These are phyloP conservation scores for Macrophomina pseudophaseolina DNA, from an alignment of 2,329 filamentous ascomycete genomes.

Conservation along the genomic window DNA sequence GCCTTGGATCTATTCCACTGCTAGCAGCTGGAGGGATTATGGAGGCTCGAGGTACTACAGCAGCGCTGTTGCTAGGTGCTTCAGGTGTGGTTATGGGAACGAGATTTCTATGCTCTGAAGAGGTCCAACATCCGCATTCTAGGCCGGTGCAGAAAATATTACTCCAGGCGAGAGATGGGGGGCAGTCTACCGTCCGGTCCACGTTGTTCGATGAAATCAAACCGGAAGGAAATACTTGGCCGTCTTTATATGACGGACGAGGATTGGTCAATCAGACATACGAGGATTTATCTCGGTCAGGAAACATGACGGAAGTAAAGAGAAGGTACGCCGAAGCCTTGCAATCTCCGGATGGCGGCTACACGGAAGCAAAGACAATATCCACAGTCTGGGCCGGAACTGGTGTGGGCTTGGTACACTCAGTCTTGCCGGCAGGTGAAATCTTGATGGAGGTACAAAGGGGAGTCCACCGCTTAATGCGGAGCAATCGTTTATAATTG, in stretches of 20 bases:
- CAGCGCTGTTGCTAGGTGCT: conserved; percentile 59
- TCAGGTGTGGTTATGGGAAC: conserved; percentile 66
- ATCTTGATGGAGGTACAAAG: conserved; percentile 58
- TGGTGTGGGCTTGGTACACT: conserved; percentile 62
- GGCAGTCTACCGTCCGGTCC: conserved; percentile 54
- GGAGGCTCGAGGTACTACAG: conserved; percentile 60
- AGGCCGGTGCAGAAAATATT: conserved; percentile 44
- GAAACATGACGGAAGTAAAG: conserved; percentile 50
- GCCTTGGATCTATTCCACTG: conserved; percentile 35
- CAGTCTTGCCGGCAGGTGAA: conserved; percentile 55
- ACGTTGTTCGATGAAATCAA: conserved; percentile 57
- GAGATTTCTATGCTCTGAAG: conserved; percentile 61
- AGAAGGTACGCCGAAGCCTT: conserved; percentile 55
- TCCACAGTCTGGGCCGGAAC: conserved; percentile 64
- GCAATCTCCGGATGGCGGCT: conserved; percentile 52
- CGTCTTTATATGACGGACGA: conserved; percentile 60
- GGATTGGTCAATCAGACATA: conserved; percentile 62
- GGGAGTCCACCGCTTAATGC: conserved; percentile 32
- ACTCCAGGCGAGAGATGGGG: conserved; percentile 54
- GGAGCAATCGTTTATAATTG: too few species aligned
- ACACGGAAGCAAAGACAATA: conserved; percentile 52
- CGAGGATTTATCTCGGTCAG: conserved; percentile 44
- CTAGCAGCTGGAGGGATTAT: conserved; percentile 66
- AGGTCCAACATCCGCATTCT: conserved; percentile 56
- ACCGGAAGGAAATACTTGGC: conserved; percentile 59